A percentile compares a stretch with the other conserved stretches of the same genome.
Conservation (phyloP, 2,329 filamentous ascomycete species). For the Ophiostoma triangulosporum region DNA sequence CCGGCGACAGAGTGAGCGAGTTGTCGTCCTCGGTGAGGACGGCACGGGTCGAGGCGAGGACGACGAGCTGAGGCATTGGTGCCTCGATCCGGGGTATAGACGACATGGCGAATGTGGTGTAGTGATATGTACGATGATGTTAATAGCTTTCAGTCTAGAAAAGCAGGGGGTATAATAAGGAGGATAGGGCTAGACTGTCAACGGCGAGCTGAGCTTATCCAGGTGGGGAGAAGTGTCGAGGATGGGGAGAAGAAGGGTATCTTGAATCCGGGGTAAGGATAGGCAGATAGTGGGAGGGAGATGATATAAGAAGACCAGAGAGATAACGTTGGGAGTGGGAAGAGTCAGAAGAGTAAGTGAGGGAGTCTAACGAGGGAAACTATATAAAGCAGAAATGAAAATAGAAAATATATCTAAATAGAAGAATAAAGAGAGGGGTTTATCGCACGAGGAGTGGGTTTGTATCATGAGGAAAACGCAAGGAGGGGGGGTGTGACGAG, state of each 20-base stretch:
- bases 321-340: neutral
- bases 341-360: neutral
- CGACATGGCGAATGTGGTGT: neutral
- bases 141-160: neutral
- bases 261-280: conserved; percentile 4
- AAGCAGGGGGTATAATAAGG: neutral
- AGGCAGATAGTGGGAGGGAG: neutral
- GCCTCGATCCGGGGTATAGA: conserved; percentile 20
- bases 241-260: neutral
- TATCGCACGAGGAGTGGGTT: neutral
- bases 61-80: conserved; percentile 34
- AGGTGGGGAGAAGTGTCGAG: neutral
- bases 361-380: neutral
- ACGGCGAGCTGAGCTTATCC: neutral
- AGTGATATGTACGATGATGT: neutral
- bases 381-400: neutral
- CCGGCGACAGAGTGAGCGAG: conserved; percentile 54
- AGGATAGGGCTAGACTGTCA: neutral
- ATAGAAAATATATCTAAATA: neutral
- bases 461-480: neutral
- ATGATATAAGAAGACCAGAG: neutral
- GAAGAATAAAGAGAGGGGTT: neutral
- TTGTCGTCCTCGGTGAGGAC: conserved; percentile 59
- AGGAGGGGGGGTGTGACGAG: neutral
- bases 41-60: conserved; percentile 73